Evolutionary conservation across 2,329 filamentous ascomycete species (phyloP).

Genomic region (Paradendryphiella salina): DNA sequence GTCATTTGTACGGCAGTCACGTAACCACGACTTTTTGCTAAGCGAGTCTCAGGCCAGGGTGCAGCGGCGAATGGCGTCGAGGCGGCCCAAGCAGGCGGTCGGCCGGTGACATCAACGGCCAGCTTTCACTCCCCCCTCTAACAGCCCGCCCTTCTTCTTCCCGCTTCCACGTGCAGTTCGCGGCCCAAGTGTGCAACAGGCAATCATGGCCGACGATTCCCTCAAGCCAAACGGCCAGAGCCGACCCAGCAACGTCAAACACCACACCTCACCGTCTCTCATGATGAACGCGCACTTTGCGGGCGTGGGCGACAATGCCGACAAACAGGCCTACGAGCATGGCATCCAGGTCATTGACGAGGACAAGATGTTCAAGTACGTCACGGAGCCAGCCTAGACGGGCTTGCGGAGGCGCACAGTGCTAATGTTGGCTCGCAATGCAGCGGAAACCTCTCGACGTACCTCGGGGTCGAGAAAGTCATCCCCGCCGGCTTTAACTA

Average conservation of each 20-base stretch:
- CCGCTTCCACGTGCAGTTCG: slow-evolving; percentile 33
- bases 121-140: slow-evolving; percentile 36
- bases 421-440: slow-evolving; percentile 28
- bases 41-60: slow-evolving; percentile 36
- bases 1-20: slow-evolving; percentile 34
- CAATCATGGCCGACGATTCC: slow-evolving; percentile 36
- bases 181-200: slow-evolving; percentile 23
- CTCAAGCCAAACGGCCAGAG: slow-evolving; percentile 44
- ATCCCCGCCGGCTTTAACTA: slow-evolving; percentile 96
- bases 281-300: slow-evolving; percentile 82
- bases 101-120: slow-evolving; percentile 47
- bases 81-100: slow-evolving; percentile 24
- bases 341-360: slow-evolving; percentile 97
- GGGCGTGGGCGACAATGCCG: slow-evolving; percentile 65
- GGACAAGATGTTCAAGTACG: slow-evolving; percentile 95
- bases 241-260: slow-evolving; percentile 44
- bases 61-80: slow-evolving; percentile 36
- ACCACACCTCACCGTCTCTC: slow-evolving; percentile 50
- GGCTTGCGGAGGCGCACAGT: neutral
- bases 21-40: slow-evolving; percentile 30
- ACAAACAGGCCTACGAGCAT: slow-evolving; percentile 75
- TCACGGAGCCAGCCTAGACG: slow-evolving; percentile 6
- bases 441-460: slow-evolving; percentile 77
- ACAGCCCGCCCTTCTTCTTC: slow-evolving; percentile 37
- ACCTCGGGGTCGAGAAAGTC: slow-evolving; percentile 77